A percentile compares a stretch with the other conserved stretches of the same genome.
Conservation (phyloP, 371 early-diverging fungal genomes). For the Apophysomyces ossiformis region DNA sequence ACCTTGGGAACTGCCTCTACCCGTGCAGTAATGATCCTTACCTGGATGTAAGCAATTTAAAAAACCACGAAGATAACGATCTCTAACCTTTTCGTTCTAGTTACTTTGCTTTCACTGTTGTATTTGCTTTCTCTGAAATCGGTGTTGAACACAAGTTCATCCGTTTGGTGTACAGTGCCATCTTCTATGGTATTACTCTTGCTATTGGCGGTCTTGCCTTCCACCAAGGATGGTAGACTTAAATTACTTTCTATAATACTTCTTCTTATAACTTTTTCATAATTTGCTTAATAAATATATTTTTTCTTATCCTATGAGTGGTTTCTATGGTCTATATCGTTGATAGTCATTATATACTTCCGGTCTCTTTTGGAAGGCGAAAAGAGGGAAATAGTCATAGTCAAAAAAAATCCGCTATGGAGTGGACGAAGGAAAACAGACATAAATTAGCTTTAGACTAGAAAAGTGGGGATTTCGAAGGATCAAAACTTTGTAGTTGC, state of each 20-base stretch:
- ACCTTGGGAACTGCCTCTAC: constrained; percentile 50
- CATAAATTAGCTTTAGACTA: neutral
- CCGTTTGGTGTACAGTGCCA: constrained; percentile 36
- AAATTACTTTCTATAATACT: neutral
- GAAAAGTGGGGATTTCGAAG: neutral
- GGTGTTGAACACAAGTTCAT: constrained; percentile 39
- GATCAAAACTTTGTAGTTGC: constrained; percentile 4
- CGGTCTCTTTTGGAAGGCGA: no score
- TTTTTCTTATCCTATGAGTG: neutral
- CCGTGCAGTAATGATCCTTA: constrained; percentile 48
- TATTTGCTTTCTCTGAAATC: constrained; percentile 42
- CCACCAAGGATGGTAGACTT: constrained; percentile 37
- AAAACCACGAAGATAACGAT: neutral
- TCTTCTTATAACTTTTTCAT: constrained; percentile 5
- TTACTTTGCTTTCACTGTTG: constrained; percentile 48
- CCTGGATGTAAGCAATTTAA: constrained; percentile 44
- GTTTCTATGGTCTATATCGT: no score
- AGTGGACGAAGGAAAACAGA: no score
- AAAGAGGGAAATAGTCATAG: no score
- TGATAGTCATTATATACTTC: no score
- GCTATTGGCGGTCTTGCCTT: constrained; percentile 49
- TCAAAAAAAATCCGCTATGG: no score
- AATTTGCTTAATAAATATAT: neutral
- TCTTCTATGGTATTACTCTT: constrained; percentile 44
- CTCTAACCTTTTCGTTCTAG: constrained; percentile 9